These are phyloP conservation scores for Eragrostis tef DNA, from an alignment of 202 grass and related monocot species.

Conservation along the genomic window DNA sequence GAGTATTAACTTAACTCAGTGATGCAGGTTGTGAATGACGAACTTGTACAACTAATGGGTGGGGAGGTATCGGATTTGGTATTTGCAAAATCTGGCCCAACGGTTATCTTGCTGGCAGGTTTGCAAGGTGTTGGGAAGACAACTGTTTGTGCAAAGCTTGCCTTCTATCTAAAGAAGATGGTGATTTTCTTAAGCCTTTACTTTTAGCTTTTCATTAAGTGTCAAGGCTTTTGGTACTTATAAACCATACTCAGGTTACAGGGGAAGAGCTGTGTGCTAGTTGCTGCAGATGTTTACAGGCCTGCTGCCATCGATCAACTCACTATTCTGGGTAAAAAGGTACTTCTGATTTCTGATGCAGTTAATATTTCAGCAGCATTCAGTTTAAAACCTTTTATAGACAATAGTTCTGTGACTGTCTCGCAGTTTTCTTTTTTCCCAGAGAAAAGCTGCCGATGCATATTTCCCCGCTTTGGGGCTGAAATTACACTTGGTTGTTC, in stretches of 20 bases:
- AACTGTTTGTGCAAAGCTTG: conserved; percentile 93
- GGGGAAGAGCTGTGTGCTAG: conserved; percentile 96
- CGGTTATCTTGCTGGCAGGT: conserved; percentile 84
- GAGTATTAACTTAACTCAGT: conserved; percentile 20
- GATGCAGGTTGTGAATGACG: conserved; percentile 60
- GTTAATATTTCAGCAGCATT: background rate
- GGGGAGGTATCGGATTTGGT: conserved; percentile 86
- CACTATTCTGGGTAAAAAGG: conserved; percentile 83
- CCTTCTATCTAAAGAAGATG: conserved; percentile 84
- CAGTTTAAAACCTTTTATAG: conserved; percentile 30
- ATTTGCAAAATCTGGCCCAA: conserved; percentile 82
- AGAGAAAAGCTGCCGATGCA: background rate
- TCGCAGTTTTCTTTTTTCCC: background rate
- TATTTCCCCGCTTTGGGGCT: background rate
- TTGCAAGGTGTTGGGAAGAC: conserved; percentile 98
- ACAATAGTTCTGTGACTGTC: background rate
- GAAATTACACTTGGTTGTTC: conserved; percentile 15
- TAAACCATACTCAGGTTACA: conserved; percentile 64
- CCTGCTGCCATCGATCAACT: conserved; percentile 99
- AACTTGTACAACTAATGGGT: conserved; percentile 92
- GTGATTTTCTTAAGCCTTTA: conserved; percentile 49
- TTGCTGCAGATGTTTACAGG: conserved; percentile 97
- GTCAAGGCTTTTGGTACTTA: conserved; percentile 49
- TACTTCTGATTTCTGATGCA: conserved; percentile 43
- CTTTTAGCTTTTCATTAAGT: conserved; percentile 31